Conservation (phyloP, 2,329 filamentous ascomycete species). For the Cladosporium sp. region DNA sequence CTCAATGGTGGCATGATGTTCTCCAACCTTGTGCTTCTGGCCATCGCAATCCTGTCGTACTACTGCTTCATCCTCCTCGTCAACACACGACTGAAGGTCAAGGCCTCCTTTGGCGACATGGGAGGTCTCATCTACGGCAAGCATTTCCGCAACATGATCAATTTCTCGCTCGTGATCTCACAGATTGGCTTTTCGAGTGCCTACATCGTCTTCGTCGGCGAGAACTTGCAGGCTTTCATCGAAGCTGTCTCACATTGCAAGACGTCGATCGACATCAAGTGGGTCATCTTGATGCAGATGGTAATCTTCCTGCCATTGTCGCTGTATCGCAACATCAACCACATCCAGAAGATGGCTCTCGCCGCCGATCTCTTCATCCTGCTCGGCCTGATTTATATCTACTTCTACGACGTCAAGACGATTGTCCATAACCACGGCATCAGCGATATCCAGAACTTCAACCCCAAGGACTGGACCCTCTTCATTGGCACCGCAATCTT, state of each 20-base stretch:
- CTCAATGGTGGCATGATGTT: slow-evolving; percentile 97
- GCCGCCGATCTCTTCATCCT: slow-evolving; percentile 93
- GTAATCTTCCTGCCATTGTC: slow-evolving; percentile 92
- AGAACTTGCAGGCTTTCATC: slow-evolving; percentile 93
- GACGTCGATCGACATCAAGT: slow-evolving; percentile 79
- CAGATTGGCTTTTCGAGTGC: slow-evolving; percentile 93
- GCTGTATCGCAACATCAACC: slow-evolving; percentile 91
- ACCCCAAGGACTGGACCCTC: slow-evolving; percentile 85
- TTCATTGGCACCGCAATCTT: slow-evolving; percentile 99
- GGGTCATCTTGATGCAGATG: slow-evolving; percentile 91
- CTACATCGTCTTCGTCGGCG: slow-evolving; percentile 94
- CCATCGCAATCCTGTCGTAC: slow-evolving; percentile 82
- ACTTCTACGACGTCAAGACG: slow-evolving; percentile 90
- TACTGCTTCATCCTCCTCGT: slow-evolving; percentile 97
- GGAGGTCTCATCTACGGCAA: slow-evolving; percentile 86
- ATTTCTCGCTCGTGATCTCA: slow-evolving; percentile 87
- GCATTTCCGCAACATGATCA: slow-evolving; percentile 82
- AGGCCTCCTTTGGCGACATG: slow-evolving; percentile 97
- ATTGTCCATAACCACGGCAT: slow-evolving; percentile 68
- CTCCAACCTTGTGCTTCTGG: slow-evolving; percentile 84
- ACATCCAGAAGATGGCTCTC: slow-evolving; percentile 90
- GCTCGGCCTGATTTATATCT: slow-evolving; percentile 85
- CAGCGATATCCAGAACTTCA: slow-evolving; percentile 86
- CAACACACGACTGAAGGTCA: slow-evolving; percentile 75
- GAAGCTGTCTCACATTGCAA: slow-evolving; percentile 85